Evolutionary conservation across 352 stramenopile species (phyloP), one percentile per base, ranked within the genome.

Genomic region (Chrysophaeum taylorii): DNA sequence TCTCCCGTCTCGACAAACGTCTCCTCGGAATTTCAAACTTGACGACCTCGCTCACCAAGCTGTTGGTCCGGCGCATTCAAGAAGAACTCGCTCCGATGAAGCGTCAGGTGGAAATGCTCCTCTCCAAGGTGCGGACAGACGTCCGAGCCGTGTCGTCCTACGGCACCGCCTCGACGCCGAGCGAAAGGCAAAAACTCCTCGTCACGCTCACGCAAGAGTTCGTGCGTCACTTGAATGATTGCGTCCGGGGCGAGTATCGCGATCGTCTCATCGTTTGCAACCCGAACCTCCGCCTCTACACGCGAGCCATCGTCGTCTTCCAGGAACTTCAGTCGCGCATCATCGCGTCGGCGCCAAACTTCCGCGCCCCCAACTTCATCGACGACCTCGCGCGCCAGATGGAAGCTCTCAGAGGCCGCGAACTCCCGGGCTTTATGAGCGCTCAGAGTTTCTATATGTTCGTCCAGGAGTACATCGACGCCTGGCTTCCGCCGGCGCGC

Each of bases 381-480:
- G 64, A 76, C 36, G 38, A 73, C 9, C 66, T 82, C 43, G 64
- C 74, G 25, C 45, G 31, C 37, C 74, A 81, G 53, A 81, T 81
- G 68, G 73, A 78, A 36, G 68, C 72, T 29, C 69, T 82, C 12
- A 73, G 76, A 37, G 76, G 76, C 2, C 71, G 78, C n/a, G 76
- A 82, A 70, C 69, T 83, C 15, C 78, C 78, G 7, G 78, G 78
- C 1, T 83, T 83, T 67, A 81, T 83, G 73, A 78, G 64, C 23
- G 68, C 69, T 12, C 74, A 82, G 70, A 57, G 38, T 23, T 69
- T 69, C 27, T 66, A 66, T n/a, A 66, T 66, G 57, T 66, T 66
- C 36, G 45, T 66, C 14, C 57, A 66, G 36, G 57, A 66, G 31
- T 66, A 33, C 57, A 66, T 66, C 31, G 36, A 66, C 27, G 33